Conservation (phyloP, 2,329 filamentous ascomycete genomes). For the Teratosphaeria pseudoeucalypti region DNA sequence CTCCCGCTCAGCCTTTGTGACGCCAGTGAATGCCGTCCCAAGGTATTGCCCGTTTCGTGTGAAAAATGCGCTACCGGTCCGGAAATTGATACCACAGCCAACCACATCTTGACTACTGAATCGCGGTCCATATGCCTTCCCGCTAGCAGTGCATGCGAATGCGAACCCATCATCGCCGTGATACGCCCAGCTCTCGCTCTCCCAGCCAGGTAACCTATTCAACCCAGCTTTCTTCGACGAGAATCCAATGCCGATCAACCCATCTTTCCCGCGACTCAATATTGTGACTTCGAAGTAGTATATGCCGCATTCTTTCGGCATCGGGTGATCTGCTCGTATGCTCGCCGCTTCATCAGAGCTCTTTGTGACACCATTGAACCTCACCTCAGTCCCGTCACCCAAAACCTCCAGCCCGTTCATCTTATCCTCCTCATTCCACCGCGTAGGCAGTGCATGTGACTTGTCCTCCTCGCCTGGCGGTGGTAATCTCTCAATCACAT, state of each 20-base stretch:
- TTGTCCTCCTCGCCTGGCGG: conserved; percentile 47
- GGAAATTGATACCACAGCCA: conserved; percentile 56
- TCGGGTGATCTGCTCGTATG: conserved; percentile 72
- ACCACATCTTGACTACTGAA: conserved; percentile 51
- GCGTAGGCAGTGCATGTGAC: conserved; percentile 61
- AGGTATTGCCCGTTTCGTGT: conserved; percentile 53
- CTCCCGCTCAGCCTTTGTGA: conserved; percentile 40
- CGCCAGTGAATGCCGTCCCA: conserved; percentile 59
- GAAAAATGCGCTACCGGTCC: conserved; percentile 51
- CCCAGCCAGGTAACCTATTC: conserved; percentile 55
- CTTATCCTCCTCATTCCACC: conserved; percentile 75
- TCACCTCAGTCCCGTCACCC: conserved; percentile 62
- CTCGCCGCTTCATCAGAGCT: conserved; percentile 63
- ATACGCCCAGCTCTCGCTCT: conserved; percentile 55
- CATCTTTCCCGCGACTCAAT: conserved; percentile 54
- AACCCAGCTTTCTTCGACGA: conserved; percentile 48
- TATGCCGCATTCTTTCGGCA: conserved; percentile 81
- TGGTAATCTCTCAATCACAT: conserved; percentile 68
- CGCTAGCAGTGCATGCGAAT: conserved; percentile 49
- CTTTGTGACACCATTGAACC: conserved; percentile 47
- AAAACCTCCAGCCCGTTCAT: conserved; percentile 62
- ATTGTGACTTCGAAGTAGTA: conserved; percentile 83
- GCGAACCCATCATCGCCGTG: conserved; percentile 56
- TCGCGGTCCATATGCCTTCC: conserved; percentile 49
- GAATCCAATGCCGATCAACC: conserved; percentile 50